These are phyloP conservation scores for Ramularia endophylla DNA, from an alignment of 2,329 filamentous ascomycete species.

Conservation along the genomic window DNA sequence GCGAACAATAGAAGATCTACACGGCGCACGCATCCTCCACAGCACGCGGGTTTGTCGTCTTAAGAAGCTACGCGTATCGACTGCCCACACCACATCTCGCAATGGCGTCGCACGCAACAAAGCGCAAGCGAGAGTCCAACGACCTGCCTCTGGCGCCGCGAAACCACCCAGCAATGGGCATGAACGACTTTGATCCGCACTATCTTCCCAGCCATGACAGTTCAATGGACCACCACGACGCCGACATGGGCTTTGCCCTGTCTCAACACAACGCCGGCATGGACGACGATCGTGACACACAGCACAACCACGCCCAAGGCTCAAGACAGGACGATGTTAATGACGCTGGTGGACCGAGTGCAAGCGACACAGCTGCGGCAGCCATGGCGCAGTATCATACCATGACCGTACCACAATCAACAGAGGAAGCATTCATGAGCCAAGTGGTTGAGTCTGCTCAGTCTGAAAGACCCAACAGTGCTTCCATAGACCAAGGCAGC, in stretches of 20 bases:
- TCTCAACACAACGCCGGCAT: slow-evolving; percentile 26
- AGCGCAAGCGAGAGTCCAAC: slow-evolving; percentile 43
- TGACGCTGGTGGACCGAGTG: slow-evolving; percentile 39
- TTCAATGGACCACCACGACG: slow-evolving; percentile 28
- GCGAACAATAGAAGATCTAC: no score
- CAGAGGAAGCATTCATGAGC: slow-evolving; percentile 44
- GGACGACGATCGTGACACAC: slow-evolving; percentile 10
- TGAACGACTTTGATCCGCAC: slow-evolving; percentile 25
- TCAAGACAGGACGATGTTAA: slow-evolving; percentile 14
- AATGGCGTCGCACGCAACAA: slow-evolving; percentile 31
- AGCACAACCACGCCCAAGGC: slow-evolving; percentile 12
- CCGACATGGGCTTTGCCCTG: slow-evolving; percentile 38
- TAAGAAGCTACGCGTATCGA: no score
- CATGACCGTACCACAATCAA: slow-evolving; percentile 53
- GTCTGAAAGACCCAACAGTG: slow-evolving; percentile 16
- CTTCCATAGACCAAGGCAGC: slow-evolving; percentile 16
- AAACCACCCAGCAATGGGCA: slow-evolving; percentile 27
- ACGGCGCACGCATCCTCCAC: no score
- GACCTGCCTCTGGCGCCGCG: slow-evolving; percentile 35
- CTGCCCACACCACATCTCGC: background rate
- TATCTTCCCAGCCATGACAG: slow-evolving; percentile 34
- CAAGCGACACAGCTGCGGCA: slow-evolving; percentile 56
- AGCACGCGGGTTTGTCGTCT: no score
- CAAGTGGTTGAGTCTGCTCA: slow-evolving; percentile 15
- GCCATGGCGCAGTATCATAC: slow-evolving; percentile 46